Conservation (phyloP, 1,139 yeast species). For the Zygoascus meyerae region DNA sequence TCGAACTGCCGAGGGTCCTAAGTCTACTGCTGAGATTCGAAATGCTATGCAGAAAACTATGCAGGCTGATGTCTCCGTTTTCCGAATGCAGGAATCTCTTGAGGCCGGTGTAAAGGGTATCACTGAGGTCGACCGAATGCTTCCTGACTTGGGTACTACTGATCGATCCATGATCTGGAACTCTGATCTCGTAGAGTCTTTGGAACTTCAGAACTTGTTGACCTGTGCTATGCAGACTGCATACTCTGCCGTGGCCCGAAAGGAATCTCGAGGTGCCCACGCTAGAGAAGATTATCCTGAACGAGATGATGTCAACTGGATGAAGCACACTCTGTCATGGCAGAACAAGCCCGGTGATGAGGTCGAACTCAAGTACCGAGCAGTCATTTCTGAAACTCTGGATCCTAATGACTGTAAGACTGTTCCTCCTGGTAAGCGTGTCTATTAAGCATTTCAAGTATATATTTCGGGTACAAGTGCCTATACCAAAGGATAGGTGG, state of each 20-base stretch:
- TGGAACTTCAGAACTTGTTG: constrained; percentile 92
- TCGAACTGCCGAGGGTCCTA: constrained; percentile 80
- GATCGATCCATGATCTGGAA: constrained; percentile 99
- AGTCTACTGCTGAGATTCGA: constrained; percentile 83
- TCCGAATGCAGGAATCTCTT: constrained; percentile 88
- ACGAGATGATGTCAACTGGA: constrained; percentile 95
- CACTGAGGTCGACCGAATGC: constrained; percentile 65
- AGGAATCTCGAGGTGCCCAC: constrained; percentile 98
- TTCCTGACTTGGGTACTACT: constrained; percentile 71
- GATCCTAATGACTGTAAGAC: constrained; percentile 91
- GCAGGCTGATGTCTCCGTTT: constrained; percentile 97
- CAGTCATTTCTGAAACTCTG: constrained; percentile 74
- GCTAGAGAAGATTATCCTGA: constrained; percentile 97
- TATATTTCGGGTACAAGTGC: constrained; percentile 4
- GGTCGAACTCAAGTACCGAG: constrained; percentile 78
- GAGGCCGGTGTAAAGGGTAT: constrained; percentile 88
- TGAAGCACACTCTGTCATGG: constrained; percentile 96
- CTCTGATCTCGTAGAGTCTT: constrained; percentile 91
- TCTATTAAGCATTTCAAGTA: constrained; percentile 54
- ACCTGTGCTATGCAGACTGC: constrained; percentile 99
- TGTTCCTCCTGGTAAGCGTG: constrained; percentile 96
- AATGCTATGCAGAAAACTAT: constrained; percentile 88
- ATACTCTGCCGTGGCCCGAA: constrained; percentile 87
- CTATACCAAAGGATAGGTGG: neutral
- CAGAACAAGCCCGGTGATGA: constrained; percentile 67